phyloP scores from a whole-genome alignment of 306 rosid genomes.

The Hippophae rhamnoides region DNA sequence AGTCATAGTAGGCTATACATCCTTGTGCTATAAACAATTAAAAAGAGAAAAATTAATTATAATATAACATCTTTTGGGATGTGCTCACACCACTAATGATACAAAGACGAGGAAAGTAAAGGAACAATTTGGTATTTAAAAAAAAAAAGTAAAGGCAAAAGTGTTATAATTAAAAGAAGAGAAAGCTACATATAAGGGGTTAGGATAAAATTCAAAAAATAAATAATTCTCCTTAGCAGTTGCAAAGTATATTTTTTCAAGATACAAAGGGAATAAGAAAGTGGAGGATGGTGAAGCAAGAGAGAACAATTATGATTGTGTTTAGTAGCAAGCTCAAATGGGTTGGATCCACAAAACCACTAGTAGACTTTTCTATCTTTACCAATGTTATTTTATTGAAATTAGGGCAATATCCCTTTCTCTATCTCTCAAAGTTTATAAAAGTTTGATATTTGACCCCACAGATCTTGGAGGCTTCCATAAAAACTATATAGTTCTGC shows the following conservation, averaged over 20 bases:
- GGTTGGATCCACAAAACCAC: constrained; percentile 50
- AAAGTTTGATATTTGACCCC: constrained; percentile 31
- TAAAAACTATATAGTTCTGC: constrained; percentile 9
- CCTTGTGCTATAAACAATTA: too few species aligned
- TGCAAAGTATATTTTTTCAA: constrained; percentile 19
- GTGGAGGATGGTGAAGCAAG: constrained; percentile 29
- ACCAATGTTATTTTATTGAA: constrained; percentile 24
- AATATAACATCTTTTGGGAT: constrained; percentile 30
- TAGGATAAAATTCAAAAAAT: background rate
- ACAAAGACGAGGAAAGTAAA: constrained; percentile 22
- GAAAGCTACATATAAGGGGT: constrained; percentile 28
- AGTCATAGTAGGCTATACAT: too few species aligned
- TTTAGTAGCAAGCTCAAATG: constrained; percentile 40
- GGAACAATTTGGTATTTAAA: background rate
- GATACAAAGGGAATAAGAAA: constrained; percentile 20
- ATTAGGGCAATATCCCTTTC: background rate
- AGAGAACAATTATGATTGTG: constrained; percentile 41
- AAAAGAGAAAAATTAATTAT: constrained; percentile 6
- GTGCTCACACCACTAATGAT: constrained; percentile 37
- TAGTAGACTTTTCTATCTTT: constrained; percentile 22
- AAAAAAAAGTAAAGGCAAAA: constrained; percentile 10
- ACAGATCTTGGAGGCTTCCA: constrained; percentile 41
- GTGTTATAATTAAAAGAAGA: constrained; percentile 39
- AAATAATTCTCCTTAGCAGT: constrained; percentile 15
- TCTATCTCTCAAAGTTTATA: constrained; percentile 39